Evolutionary conservation across 805 yeast species (phyloP).

Genomic region (Priceomyces carsonii): DNA sequence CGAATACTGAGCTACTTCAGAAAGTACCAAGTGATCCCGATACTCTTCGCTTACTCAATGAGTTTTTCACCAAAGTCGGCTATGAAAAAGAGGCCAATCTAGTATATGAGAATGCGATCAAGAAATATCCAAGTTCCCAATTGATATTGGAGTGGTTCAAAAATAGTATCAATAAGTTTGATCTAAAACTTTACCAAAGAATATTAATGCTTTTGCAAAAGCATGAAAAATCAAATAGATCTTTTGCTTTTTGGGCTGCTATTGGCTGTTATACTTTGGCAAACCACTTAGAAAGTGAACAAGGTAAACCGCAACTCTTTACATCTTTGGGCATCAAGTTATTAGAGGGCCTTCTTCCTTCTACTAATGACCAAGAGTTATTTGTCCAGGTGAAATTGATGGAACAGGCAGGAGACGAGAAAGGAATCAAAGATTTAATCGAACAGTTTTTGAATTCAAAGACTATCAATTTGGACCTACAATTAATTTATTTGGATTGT

Average conservation of each 20-base stretch:
- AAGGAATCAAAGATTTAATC: slow-evolving; percentile 27
- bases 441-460: slow-evolving; percentile 28
- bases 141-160: slow-evolving; percentile 59
- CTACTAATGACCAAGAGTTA: slow-evolving; percentile 61
- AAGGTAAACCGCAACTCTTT: slow-evolving; percentile 49
- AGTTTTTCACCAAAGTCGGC: slow-evolving; percentile 43
- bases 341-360: slow-evolving; percentile 53
- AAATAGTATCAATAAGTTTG: slow-evolving; percentile 46
- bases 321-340: slow-evolving; percentile 63
- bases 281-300: slow-evolving; percentile 26
- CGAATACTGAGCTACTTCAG: slow-evolving; percentile 24
- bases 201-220: slow-evolving; percentile 44
- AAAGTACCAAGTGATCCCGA: slow-evolving; percentile 56
- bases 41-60: slow-evolving; percentile 49
- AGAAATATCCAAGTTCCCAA: slow-evolving; percentile 53
- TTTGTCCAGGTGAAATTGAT: slow-evolving; percentile 59
- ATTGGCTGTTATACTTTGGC: slow-evolving; percentile 49
- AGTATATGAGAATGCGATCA: slow-evolving; percentile 58
- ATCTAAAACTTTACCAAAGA: slow-evolving; percentile 55
- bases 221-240: slow-evolving; percentile 25
- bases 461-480: slow-evolving; percentile 62
- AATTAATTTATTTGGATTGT: slow-evolving; percentile 51
- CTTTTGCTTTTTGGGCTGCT: slow-evolving; percentile 55
- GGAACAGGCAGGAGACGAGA: slow-evolving; percentile 30
- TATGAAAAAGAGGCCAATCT: slow-evolving; percentile 39